Evolutionary conservation across 441 rosid species (phyloP).

Genomic region (Theobroma grandiflorum): DNA sequence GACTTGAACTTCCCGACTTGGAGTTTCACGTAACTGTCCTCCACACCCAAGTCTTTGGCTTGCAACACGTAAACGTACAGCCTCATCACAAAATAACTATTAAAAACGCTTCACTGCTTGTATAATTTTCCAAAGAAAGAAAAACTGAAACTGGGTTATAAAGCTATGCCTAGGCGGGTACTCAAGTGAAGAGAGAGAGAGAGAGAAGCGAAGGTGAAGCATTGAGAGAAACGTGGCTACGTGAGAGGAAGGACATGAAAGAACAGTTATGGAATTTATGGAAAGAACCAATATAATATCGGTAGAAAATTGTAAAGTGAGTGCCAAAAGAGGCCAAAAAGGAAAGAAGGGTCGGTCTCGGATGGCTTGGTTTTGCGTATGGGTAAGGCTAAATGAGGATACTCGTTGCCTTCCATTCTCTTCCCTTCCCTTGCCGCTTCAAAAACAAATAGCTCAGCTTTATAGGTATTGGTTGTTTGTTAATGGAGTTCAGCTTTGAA

Average conservation of each 20-base stretch:
- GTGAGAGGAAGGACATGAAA: slow-evolving; percentile 35
- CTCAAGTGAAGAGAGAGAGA: neutral
- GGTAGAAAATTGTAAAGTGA: too few species aligned
- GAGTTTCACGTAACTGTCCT: slow-evolving; percentile 62
- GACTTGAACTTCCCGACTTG: slow-evolving; percentile 67
- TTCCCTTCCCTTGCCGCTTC: too few species aligned
- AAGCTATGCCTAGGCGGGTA: neutral
- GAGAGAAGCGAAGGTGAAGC: slow-evolving; percentile 15
- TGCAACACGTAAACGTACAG: slow-evolving; percentile 74
- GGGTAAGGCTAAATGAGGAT: too few species aligned
- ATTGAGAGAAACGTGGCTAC: slow-evolving; percentile 47
- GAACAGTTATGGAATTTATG: neutral
- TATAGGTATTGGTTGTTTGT: too few species aligned
- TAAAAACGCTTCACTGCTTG: neutral
- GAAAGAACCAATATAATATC: slow-evolving; percentile 18
- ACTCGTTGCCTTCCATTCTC: too few species aligned
- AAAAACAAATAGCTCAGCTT: too few species aligned
- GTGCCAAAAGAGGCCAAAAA: too few species aligned
- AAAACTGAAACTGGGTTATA: slow-evolving; percentile 15
- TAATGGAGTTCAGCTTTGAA: too few species aligned
- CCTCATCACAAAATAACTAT: slow-evolving; percentile 53
- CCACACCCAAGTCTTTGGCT: slow-evolving; percentile 66
- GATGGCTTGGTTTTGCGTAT: too few species aligned
- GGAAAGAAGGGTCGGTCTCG: too few species aligned
- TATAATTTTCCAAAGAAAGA: neutral